Evolutionary conservation across 1,139 yeast species (phyloP), one percentile per base, ranked within the genome.

Genomic region (Candida frijolesensis): DNA sequence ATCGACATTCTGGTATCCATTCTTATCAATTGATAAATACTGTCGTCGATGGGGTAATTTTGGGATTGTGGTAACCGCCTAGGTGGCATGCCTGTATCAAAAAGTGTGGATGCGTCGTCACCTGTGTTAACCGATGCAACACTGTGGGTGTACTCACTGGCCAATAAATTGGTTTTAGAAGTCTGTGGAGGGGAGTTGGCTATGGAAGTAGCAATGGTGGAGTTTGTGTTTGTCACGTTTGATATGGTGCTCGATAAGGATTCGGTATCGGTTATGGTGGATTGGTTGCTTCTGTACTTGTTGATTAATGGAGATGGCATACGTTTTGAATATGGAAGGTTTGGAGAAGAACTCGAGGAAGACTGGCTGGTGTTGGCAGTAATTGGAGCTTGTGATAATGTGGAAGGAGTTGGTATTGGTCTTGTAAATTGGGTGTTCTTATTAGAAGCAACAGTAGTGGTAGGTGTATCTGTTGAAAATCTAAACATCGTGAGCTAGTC

Each of bases 1-100:
- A 67, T 57, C 78, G 90, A 85, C 3, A 74, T 62, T 48, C 70
- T 70, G 27, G 78, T 68, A 14, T 82, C 83, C 61, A 79, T 71
- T 32, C 61, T 66, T 0, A 76, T 77, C 2, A 83, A 57, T 53
- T 78, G 64, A 49, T 70, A 71, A 22, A 19, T 27, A 15, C 33
- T 14, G n/a, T 38, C 43, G 11, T 45, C 39, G 10, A 19, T 6
- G 8, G 25, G 6, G 14, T 34, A 14, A 12, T 37, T 19, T 9
- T 4, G 40, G 25, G n/a, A 37, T 10, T 16, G 27, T n/a, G 38
- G 38, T n/a, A 10, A 15, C 11, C 38, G 38, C 18, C 38, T 34
- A 5, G 18, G 38, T n/a, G 38, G 38, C 8, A 34, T 9, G 14
- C 19, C 18, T 9, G 10, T 34, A 16, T 34, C 38, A 10, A 34